These are phyloP conservation scores for Populus tomentosa DNA, from an alignment of 441 rosid species.

Conservation along the genomic window DNA sequence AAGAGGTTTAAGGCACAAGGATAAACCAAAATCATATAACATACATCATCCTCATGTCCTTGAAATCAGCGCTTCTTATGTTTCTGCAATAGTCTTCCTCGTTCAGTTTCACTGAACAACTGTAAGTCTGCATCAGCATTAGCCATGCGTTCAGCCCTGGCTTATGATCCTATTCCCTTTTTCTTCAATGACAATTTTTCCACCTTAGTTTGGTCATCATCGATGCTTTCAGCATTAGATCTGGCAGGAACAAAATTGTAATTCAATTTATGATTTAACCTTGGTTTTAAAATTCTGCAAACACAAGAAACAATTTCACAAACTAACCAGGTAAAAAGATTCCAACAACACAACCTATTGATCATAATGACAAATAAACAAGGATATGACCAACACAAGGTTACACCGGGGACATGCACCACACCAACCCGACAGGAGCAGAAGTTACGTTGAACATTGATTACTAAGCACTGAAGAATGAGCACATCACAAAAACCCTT, in stretches of 20 bases:
- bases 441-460: too few species aligned
- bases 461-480: not conserved
- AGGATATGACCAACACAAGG: not conserved
- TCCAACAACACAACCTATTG: not conserved
- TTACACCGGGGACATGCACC: not conserved
- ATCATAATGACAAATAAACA: too few species aligned
- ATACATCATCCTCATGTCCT: constrained; percentile 91
- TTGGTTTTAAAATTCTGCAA: not conserved
- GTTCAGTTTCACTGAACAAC: constrained; percentile 66
- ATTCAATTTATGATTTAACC: not conserved
- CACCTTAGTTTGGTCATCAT: constrained; percentile 62
- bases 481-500: not conserved
- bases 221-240: constrained; percentile 38
- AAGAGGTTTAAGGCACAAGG: not conserved
- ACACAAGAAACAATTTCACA: not conserved
- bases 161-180: constrained; percentile 90
- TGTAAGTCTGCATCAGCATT: constrained; percentile 76
- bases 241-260: constrained; percentile 26
- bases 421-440: not conserved
- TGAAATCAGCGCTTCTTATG: constrained; percentile 83
- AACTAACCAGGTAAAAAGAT: not conserved
- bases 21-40: constrained; percentile 20
- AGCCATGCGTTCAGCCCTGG: constrained; percentile 69
- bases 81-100: constrained; percentile 71
- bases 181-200: constrained; percentile 79